Evolutionary conservation across 2,329 filamentous ascomycete species (phyloP).

Genomic region (Cladophialophora chaetospira): DNA sequence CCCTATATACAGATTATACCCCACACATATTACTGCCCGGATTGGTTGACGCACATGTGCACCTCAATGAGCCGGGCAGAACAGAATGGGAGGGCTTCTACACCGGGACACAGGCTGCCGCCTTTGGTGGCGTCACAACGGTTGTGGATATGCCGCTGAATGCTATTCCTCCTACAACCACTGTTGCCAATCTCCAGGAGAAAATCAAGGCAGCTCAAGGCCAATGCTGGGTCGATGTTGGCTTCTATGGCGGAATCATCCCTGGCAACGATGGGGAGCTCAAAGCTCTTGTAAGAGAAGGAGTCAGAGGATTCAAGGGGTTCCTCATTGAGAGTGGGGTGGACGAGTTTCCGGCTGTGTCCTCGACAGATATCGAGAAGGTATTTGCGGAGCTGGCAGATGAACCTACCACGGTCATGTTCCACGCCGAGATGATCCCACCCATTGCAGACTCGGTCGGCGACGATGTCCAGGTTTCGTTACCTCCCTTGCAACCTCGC

Average conservation of each 20-base stretch:
- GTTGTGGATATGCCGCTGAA: constrained; percentile 98
- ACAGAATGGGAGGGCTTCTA: constrained; percentile 99
- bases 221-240: constrained; percentile 98
- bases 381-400: constrained; percentile 81
- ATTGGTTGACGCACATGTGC: constrained; percentile 93
- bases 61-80: constrained; percentile 93
- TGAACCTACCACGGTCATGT: constrained; percentile 90
- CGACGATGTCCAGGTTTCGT: constrained; percentile 70
- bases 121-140: constrained; percentile 93
- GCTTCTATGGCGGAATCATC: constrained; percentile 93
- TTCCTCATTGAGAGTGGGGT: constrained; percentile 97
- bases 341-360: constrained; percentile 94
- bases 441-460: constrained; percentile 77
- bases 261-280: constrained; percentile 84
- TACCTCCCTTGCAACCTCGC: constrained; percentile 68
- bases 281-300: constrained; percentile 76
- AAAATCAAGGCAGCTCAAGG: constrained; percentile 82
- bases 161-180: constrained; percentile 94
- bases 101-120: constrained; percentile 89
- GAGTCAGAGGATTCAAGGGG: constrained; percentile 94
- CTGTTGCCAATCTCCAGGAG: constrained; percentile 75
- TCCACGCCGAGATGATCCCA: constrained; percentile 98
- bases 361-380: constrained; percentile 71
- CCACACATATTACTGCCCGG: constrained; percentile 85
- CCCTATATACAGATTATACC: constrained; percentile 79